A percentile compares a stretch with the other conserved stretches of the same genome.
Evolutionary conservation across 345 rosid genomes (phyloP).

Genomic region (Euphorbia peplus): DNA sequence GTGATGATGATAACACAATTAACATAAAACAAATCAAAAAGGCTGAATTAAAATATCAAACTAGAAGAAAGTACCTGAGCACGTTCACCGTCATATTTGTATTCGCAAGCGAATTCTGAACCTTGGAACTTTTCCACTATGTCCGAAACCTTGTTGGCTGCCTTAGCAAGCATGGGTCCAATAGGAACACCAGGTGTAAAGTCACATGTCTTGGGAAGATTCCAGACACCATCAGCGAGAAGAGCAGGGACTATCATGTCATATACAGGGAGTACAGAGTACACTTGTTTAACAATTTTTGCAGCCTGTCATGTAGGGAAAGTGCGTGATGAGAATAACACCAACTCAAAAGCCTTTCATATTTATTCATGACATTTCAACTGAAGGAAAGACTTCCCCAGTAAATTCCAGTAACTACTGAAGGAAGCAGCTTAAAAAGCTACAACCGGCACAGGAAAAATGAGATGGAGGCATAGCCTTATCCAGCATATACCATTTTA

Average conservation of each 20-base stretch:
- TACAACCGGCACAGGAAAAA: background rate
- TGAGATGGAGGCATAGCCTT: too few relatives aligned
- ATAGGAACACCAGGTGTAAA: slow-evolving; percentile 82
- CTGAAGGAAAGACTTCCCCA: background rate
- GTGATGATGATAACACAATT: background rate
- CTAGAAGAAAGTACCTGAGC: slow-evolving; percentile 61
- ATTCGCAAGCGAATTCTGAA: slow-evolving; percentile 74
- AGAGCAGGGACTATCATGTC: slow-evolving; percentile 84
- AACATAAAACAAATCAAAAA: background rate
- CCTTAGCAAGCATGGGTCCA: slow-evolving; percentile 97
- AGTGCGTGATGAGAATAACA: background rate
- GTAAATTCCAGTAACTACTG: background rate
- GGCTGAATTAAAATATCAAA: background rate
- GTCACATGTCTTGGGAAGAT: slow-evolving; percentile 65
- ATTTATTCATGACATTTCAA: background rate
- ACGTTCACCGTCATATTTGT: slow-evolving; percentile 96
- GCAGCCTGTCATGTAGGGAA: slow-evolving; percentile 56
- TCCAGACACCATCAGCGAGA: slow-evolving; percentile 74
- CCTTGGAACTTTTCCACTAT: slow-evolving; percentile 81
- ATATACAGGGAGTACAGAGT: slow-evolving; percentile 87
- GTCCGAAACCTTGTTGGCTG: slow-evolving; percentile 79
- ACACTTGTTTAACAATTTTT: slow-evolving; percentile 81
- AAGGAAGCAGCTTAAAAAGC: background rate
- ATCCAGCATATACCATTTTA: too few relatives aligned
- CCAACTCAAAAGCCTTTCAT: background rate